These are phyloP conservation scores for Lophiostoma macrostomum DNA, from an alignment of 495 filamentous ascomycete species.

Conservation along the genomic window DNA sequence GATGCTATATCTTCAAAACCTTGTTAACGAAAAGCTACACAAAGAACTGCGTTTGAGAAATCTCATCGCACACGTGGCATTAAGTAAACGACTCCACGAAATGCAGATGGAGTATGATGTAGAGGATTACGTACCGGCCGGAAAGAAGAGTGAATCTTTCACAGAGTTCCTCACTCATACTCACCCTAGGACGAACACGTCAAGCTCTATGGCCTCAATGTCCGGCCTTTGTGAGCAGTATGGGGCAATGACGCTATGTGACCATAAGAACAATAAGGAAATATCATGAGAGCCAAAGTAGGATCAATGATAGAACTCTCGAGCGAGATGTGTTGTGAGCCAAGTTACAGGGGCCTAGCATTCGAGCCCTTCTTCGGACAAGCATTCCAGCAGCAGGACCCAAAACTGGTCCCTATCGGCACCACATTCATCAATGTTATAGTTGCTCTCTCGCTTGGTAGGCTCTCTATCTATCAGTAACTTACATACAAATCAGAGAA, in stretches of 20 bases:
- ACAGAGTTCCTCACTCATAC: slow-evolving; percentile 12
- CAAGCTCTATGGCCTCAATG: slow-evolving; percentile 9
- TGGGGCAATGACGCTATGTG: slow-evolving; percentile 12
- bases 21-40: slow-evolving; percentile 14
- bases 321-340: slow-evolving; percentile 12
- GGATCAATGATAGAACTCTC: slow-evolving; percentile 12
- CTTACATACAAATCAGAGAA: slow-evolving; percentile 3
- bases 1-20: slow-evolving; percentile 20
- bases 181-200: slow-evolving; percentile 11
- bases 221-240: slow-evolving; percentile 14
- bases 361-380: slow-evolving; percentile 14
- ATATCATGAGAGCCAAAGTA: slow-evolving; percentile 12
- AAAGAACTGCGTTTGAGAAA: slow-evolving; percentile 14
- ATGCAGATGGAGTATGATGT: slow-evolving; percentile 14
- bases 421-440: slow-evolving; percentile 15
- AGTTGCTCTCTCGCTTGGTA: slow-evolving; percentile 8
- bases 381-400: slow-evolving; percentile 10
- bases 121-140: slow-evolving; percentile 4
- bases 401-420: slow-evolving; percentile 11
- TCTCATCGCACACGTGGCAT: slow-evolving; percentile 7
- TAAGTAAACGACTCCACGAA: slow-evolving; percentile 14
- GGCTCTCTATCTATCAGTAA: slow-evolving; percentile 1
- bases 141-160: slow-evolving; percentile 16
- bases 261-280: slow-evolving; percentile 12
- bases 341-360: slow-evolving; percentile 1